Conservation (phyloP, 768 basidiomycete genomes). For the Mycena vulgaris region DNA sequence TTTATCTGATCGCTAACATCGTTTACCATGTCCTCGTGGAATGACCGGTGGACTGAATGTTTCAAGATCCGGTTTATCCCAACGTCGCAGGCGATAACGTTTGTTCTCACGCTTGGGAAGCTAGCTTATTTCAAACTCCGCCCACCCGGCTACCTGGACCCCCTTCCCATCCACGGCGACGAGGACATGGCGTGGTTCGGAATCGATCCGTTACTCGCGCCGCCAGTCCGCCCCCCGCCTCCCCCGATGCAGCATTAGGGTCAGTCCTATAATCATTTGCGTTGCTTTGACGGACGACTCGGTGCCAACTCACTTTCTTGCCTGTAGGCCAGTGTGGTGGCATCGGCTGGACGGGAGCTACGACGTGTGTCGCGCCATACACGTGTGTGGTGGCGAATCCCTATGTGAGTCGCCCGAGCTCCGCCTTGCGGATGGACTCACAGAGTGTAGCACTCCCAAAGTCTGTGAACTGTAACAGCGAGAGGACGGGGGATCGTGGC, state of each 20-base stretch:
- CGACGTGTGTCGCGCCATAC: background rate
- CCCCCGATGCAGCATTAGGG: background rate
- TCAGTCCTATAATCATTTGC: background rate
- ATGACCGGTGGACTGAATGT: no score
- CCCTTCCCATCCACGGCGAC: constrained; percentile 63
- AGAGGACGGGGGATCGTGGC: no score
- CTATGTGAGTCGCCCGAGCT: background rate
- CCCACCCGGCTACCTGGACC: constrained; percentile 65
- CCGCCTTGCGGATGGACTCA: no score
- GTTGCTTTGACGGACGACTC: background rate
- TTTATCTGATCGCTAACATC: no score
- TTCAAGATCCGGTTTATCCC: no score
- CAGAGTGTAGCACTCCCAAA: constrained; percentile 36
- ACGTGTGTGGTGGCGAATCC: background rate
- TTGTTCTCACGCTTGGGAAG: no score
- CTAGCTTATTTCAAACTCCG: no score
- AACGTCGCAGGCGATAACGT: no score
- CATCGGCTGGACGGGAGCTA: constrained; percentile 9
- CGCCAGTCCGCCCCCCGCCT: constrained; percentile 20
- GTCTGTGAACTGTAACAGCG: no score
- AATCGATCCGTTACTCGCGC: constrained; percentile 51
- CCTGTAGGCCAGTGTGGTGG: constrained; percentile 52
- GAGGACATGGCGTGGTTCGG: constrained; percentile 66
- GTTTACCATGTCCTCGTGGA: no score
- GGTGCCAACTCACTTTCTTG: constrained; percentile 44